Percentiles rank a stretch among this genome's conserved stretches.
phyloP scores from a whole-genome alignment of 169 alveolate genomes.

The Plasmodium coatneyi region DNA sequence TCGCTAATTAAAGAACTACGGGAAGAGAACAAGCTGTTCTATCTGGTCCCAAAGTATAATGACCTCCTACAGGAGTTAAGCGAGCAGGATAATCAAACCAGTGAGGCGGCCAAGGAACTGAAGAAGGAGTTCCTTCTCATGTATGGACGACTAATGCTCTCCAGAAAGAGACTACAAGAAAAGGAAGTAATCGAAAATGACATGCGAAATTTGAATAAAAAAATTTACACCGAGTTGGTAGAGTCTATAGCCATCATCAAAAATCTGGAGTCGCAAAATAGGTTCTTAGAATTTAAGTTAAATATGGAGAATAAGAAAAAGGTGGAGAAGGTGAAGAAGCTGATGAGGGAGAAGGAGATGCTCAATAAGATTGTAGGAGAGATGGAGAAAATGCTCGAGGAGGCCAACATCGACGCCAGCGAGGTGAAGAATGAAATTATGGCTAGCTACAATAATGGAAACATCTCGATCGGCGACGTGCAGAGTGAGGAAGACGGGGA shows the following conservation, averaged over 20 bases:
- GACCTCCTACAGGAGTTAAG: conserved; percentile 69
- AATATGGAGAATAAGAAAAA: conserved; percentile 67
- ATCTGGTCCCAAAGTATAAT: conserved; percentile 75
- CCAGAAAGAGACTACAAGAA: conserved; percentile 79
- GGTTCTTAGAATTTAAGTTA: conserved; percentile 49
- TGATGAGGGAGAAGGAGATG: conserved; percentile 22
- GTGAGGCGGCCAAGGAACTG: conserved; percentile 63
- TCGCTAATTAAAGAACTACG: conserved; percentile 52
- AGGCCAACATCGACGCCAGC: conserved; percentile 46
- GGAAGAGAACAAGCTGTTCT: conserved; percentile 77
- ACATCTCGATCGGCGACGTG: conserved; percentile 6
- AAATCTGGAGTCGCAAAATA: conserved; percentile 70
- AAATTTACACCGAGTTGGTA: conserved; percentile 79
- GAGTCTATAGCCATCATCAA: conserved; percentile 78
- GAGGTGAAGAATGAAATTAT: conserved; percentile 49
- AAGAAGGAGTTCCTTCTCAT: conserved; percentile 81
- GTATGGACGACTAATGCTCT: conserved; percentile 79
- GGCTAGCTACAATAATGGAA: conserved; percentile 39
- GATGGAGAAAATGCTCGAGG: conserved; percentile 33
- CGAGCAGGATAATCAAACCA: conserved; percentile 10
- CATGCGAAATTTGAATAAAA: conserved; percentile 77
- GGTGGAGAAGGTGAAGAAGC: conserved; percentile 23
- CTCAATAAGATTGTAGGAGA: conserved; percentile 11
- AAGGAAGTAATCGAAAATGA: conserved; percentile 81
- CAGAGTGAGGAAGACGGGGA: conserved; percentile 48